phyloP scores from a whole-genome alignment of 805 yeast genomes.

The Schwanniomyces polymorphus region DNA sequence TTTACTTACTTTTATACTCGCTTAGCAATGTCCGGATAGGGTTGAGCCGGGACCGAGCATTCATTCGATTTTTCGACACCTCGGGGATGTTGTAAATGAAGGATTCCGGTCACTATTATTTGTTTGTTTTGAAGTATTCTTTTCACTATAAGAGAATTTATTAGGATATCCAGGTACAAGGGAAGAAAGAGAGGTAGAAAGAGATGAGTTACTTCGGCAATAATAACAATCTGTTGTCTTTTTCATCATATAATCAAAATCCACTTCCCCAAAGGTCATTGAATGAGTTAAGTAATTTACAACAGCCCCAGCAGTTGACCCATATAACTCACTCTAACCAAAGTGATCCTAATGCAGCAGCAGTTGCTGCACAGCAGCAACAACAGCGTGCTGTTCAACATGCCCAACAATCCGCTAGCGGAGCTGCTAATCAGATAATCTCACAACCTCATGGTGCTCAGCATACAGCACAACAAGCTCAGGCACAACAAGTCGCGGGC shows the following conservation, averaged over 20 bases:
- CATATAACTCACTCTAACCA: slow-evolving; percentile 6
- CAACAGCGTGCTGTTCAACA: slow-evolving; percentile 8
- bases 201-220: slow-evolving; percentile 18
- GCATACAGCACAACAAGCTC: slow-evolving; percentile 4
- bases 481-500: slow-evolving; percentile 6
- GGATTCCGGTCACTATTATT: slow-evolving; percentile 7
- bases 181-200: background rate
- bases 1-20: background rate
- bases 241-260: slow-evolving; percentile 21
- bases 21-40: background rate
- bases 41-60: slow-evolving; percentile 2
- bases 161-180: background rate
- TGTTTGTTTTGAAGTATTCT: slow-evolving; percentile 2
- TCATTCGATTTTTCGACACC: slow-evolving; percentile 1
- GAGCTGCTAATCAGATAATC: background rate
- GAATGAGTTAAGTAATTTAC: slow-evolving; percentile 7
- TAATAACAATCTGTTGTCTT: slow-evolving; percentile 17
- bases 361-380: slow-evolving; percentile 9
- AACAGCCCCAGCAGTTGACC: slow-evolving; percentile 6
- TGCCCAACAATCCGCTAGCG: slow-evolving; percentile 4
- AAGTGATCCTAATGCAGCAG: slow-evolving; percentile 10
- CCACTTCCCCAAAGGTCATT: slow-evolving; percentile 12
- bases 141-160: background rate
- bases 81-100: background rate
- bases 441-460: slow-evolving; percentile 3